Evolutionary conservation across 129 eudicot species (phyloP), one percentile per base, ranked within the genome.

Genomic region (Chrysanthemum seticuspe): DNA sequence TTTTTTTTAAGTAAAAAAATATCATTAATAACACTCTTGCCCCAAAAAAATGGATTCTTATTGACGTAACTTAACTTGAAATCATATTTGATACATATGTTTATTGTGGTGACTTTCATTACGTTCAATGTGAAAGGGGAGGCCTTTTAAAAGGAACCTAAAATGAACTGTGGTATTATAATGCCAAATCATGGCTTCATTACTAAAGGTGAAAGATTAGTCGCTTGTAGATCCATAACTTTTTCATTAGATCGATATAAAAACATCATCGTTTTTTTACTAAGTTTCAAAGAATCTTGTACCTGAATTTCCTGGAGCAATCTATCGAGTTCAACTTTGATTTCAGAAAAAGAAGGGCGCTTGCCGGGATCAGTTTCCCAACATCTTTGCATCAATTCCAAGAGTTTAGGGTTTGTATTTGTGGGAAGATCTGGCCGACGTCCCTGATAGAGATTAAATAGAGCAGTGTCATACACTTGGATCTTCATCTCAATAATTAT

Each of bases 371-470:
- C 62, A 14, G 80, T 76, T 62, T 82, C 90, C 98, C 98, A 93
- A 78, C 98, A 87, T 82, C 81, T 89, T 82, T 86, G 83, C 98
- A 93, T 93, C 85, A 93, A 72, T 44, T 84, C 83, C 70, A 83
- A 68, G 70, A 89, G 67, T 80, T 86, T 93, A 2, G 97, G 97
- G 76, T 89, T 88, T 44, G 82, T 83, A 74, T 84, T 69, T 66
- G 76, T 57, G 8, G 98, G 98, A 84, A 89, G 76, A 29, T 89
- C 96, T n/a, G 98, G 98, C 70, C 97, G 90, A 19, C 84, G 95
- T 3, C 96, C 96, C 98, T 93, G 50, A 49, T 54, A 49, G 52
- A 66, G 13, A 51, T 67, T 6, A 2, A 76, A 73, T 19, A 78
- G 5, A 21, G 40, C 13, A 61, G 25, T 34, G 51, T 44, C 47